Evolutionary conservation across 306 rosid species (phyloP), one percentile per base, ranked within the genome.

Genomic region (Erythrophleum fordii): DNA sequence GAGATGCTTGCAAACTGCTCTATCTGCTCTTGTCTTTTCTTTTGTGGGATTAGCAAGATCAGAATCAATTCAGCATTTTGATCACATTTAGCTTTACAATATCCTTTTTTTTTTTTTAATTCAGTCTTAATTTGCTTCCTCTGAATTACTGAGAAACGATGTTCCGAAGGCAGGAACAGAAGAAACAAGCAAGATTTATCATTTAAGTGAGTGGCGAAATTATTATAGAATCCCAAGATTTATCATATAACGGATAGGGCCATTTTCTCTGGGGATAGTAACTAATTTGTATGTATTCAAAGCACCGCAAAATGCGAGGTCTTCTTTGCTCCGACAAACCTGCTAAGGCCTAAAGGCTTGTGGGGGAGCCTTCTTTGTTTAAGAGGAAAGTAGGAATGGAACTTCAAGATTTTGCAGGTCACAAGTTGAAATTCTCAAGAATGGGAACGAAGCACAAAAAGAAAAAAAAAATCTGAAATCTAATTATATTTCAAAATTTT

Each of bases 151-250:
- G 51, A 69, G 23, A 18, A 34, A 20, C 41, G 4, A 37, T 26
- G 44, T 11, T 56, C 61, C 44, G 13, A 42, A 25, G 65, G 65
- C 76, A 67, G 16, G 28, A 31, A 25, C 7, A 31, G 55, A 59
- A 85, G 64, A 31, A 17, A 46, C 3, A 5, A 66, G n/a, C 12
- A 20, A 31, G 49, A n/a, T 35, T 66, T 18, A 39, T 66, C 49
- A 3, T n/a, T 35, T 20, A 11, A n/a, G 48, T 10, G 48, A 44
- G 13, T 44, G 59, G 62, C 73, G 64, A 37, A 60, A 53, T 59
- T 72, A 78, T 78, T 35, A 31, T 78, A 52, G 77, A 82, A 77
- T 86, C 87, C 76, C 90, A 58, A 83, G 61, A n/a, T n/a, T 67
- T 22, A 72, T 28, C 68, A 51, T 35, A 37, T 26, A 67, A 66